phyloP scores from a whole-genome alignment of 1,139 yeast genomes.

The Pichia sp. region DNA sequence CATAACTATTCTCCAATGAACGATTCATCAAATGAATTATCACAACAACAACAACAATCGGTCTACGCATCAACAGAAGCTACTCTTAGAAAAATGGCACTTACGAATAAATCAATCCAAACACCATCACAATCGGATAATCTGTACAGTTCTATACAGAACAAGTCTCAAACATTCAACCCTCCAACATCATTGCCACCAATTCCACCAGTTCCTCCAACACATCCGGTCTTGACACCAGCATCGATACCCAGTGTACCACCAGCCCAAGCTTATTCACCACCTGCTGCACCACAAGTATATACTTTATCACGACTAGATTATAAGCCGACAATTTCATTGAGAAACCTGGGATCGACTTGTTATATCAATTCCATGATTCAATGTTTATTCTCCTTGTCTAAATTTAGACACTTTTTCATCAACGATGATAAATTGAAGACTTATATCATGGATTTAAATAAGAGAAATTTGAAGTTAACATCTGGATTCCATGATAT shows the following conservation, averaged over 20 bases:
- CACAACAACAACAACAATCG: background rate
- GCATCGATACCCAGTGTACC: background rate
- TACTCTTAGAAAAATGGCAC: background rate
- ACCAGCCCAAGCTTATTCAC: background rate
- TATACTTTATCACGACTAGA: conserved; percentile 11
- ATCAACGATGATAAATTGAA: conserved; percentile 22
- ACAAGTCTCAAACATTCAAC: background rate
- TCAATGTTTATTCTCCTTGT: conserved; percentile 64
- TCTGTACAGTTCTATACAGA: background rate
- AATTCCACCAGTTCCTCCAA: conserved; percentile 2
- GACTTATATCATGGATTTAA: conserved; percentile 19
- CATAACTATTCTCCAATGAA: conserved; percentile 3
- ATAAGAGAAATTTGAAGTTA: conserved; percentile 25
- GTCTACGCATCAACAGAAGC: background rate
- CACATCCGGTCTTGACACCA: background rate
- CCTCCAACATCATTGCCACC: conserved; percentile 1
- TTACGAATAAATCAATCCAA: background rate
- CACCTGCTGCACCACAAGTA: background rate
- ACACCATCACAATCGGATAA: background rate
- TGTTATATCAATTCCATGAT: conserved; percentile 92
- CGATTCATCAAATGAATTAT: background rate
- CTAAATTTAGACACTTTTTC: conserved; percentile 44
- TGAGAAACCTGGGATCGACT: conserved; percentile 83
- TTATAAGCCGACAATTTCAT: conserved; percentile 41
- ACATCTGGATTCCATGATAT: conserved; percentile 29